Percentiles rank a stretch among this genome's conserved stretches.
Evolutionary conservation across 1,284 basidiomycete genomes (phyloP).

Genomic region (Cutaneotrichosporon cyanovorans): DNA sequence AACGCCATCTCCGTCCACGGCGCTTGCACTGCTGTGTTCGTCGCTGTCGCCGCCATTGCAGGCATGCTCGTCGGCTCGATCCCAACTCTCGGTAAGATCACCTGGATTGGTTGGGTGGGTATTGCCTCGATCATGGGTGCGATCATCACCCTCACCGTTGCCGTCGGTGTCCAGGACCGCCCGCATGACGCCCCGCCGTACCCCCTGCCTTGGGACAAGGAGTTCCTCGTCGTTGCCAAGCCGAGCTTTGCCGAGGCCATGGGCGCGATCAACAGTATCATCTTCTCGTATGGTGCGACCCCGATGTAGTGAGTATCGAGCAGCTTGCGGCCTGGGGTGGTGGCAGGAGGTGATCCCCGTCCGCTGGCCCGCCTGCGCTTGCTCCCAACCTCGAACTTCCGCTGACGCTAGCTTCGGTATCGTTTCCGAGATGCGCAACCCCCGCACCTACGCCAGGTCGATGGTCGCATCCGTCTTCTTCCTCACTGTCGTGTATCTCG

Average conservation of each 20-base stretch:
- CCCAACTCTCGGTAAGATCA: constrained; percentile 38
- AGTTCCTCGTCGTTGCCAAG: constrained; percentile 23
- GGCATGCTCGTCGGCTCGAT: constrained; percentile 34
- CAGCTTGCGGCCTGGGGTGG: too few species aligned
- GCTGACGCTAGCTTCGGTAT: constrained; percentile 24
- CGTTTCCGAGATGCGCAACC: constrained; percentile 40
- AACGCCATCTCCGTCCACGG: constrained; percentile 20
- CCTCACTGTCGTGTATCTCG: constrained; percentile 30
- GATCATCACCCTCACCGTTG: constrained; percentile 41
- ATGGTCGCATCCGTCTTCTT: constrained; percentile 28
- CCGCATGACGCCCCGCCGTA: constrained; percentile 18
- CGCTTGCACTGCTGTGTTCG: constrained; percentile 30
- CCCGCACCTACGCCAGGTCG: constrained; percentile 24
- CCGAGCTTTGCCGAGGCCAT: constrained; percentile 31
- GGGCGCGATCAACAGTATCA: constrained; percentile 30
- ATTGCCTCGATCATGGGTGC: constrained; percentile 32
- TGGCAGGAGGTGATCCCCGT: too few species aligned
- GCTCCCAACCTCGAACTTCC: neutral
- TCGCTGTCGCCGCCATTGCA: constrained; percentile 30
- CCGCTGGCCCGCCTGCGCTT: neutral
- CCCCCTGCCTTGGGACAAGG: constrained; percentile 31
- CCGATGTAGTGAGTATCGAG: constrained; percentile 19
- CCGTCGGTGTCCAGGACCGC: constrained; percentile 41
- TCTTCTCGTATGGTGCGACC: constrained; percentile 35
- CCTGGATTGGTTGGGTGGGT: constrained; percentile 42